A percentile compares a stretch with the other conserved stretches of the same genome.
Conservation (phyloP, 129 eudicot species). For the Escallonia herrerae region DNA sequence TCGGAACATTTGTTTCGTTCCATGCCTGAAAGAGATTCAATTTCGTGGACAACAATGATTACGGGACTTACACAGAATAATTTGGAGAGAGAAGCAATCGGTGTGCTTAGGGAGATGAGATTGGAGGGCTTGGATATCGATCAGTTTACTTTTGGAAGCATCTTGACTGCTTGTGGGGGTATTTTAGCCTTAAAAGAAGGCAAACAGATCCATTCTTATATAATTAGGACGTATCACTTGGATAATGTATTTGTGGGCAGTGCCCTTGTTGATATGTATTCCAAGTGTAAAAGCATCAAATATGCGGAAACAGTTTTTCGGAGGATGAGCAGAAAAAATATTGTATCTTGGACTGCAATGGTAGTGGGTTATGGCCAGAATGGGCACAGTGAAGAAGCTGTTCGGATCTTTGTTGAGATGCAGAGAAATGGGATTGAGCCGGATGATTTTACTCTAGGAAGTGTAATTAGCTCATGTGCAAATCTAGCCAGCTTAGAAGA, state of each 20-base stretch:
- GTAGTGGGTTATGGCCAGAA: conserved; percentile 85
- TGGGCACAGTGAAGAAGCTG: conserved; percentile 81
- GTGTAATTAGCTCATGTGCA: conserved; percentile 87
- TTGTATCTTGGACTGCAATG: conserved; percentile 92
- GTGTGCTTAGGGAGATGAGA: conserved; percentile 55
- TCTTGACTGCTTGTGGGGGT: conserved; percentile 79
- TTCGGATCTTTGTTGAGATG: conserved; percentile 53
- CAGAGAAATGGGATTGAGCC: conserved; percentile 56
- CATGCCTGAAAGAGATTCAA: conserved; percentile 74
- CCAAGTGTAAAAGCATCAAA: conserved; percentile 54
- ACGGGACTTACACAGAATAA: conserved; percentile 78
- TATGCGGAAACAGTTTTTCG: conserved; percentile 66
- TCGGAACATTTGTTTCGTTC: conserved; percentile 35
- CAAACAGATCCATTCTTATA: conserved; percentile 58
- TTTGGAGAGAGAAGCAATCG: conserved; percentile 48
- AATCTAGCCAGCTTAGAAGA: conserved; percentile 84
- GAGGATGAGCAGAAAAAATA: conserved; percentile 56
- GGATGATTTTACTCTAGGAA: conserved; percentile 76
- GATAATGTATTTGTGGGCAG: conserved; percentile 76
- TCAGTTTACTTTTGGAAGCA: conserved; percentile 87
- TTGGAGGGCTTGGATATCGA: conserved; percentile 46
- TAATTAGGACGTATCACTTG: conserved; percentile 38
- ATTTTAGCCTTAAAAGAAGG: conserved; percentile 63
- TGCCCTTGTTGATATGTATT: conserved; percentile 85
- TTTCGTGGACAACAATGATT: conserved; percentile 90